phyloP scores from a whole-genome alignment of 1,139 yeast genomes.

The Suhomyces bribrorum region DNA sequence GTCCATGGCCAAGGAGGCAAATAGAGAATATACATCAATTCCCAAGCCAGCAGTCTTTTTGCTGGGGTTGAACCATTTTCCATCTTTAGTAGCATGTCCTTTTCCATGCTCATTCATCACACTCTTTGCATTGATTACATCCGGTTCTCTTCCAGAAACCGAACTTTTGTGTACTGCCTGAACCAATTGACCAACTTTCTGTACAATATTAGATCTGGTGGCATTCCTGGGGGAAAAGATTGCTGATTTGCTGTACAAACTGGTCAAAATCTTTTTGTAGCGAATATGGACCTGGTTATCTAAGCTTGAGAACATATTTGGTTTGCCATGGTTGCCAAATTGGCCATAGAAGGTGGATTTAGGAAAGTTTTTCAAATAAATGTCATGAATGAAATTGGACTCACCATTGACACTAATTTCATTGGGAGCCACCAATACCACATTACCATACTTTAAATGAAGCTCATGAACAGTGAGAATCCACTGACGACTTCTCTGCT shows the following conservation, averaged over 20 bases:
- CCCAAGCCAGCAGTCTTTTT: conserved; percentile 29
- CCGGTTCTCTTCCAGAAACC: conserved; percentile 37
- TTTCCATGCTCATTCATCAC: conserved; percentile 38
- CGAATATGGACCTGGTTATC: conserved; percentile 50
- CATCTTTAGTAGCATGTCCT: conserved; percentile 23
- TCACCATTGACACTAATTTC: conserved; percentile 63
- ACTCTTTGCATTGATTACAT: conserved; percentile 34
- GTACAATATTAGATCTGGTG: conserved; percentile 26
- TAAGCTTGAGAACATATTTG: conserved; percentile 60
- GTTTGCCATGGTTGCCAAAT: conserved; percentile 58
- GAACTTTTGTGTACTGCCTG: conserved; percentile 31
- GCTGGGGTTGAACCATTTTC: conserved; percentile 33
- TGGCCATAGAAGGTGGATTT: conserved; percentile 63
- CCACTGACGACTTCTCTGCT: conserved; percentile 56
- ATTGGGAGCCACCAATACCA: conserved; percentile 61
- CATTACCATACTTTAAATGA: conserved; percentile 58
- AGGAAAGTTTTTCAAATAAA: conserved; percentile 60
- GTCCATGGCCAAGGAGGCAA: conserved; percentile 74
- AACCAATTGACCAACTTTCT: conserved; percentile 29
- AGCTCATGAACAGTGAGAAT: conserved; percentile 50
- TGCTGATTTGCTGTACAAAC: conserved; percentile 52
- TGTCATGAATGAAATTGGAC: conserved; percentile 50
- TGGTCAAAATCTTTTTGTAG: conserved; percentile 49
- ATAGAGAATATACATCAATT: conserved; percentile 60
- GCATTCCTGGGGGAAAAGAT: conserved; percentile 34